A percentile compares a stretch with the other conserved stretches of the same genome.
These are phyloP conservation scores for Cryphonectria naterciae DNA, from an alignment of 2,329 filamentous ascomycete species.

Conservation along the genomic window DNA sequence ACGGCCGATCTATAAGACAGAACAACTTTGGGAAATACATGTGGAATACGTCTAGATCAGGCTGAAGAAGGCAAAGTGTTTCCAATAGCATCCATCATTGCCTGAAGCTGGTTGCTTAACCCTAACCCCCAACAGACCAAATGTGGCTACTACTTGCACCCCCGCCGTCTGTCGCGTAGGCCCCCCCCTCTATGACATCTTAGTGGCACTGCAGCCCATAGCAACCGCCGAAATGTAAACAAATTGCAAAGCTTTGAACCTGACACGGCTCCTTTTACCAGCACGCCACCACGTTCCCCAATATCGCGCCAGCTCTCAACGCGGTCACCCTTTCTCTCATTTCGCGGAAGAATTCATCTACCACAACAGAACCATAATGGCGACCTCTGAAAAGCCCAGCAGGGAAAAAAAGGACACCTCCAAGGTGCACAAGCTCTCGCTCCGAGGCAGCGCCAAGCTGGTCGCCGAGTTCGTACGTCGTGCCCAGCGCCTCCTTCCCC, in stretches of 20 bases:
- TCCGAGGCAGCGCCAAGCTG: constrained; percentile 82
- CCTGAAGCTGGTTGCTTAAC: no score
- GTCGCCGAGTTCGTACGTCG: constrained; percentile 89
- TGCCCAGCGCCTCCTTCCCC: background rate
- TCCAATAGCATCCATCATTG: no score
- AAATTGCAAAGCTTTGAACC: background rate
- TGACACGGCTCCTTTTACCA: background rate
- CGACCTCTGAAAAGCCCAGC: constrained; percentile 29
- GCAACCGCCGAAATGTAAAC: constrained; percentile 1
- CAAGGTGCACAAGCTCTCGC: constrained; percentile 91
- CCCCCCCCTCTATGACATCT: background rate
- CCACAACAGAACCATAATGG: constrained; percentile 24
- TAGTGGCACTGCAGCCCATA: background rate
- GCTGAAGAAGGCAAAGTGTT: no score
- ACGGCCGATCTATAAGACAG: no score
- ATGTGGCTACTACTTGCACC: background rate
- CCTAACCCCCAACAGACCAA: background rate
- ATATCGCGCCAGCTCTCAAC: background rate
- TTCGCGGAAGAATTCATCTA: background rate
- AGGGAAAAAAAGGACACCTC: constrained; percentile 68
- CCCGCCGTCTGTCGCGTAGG: no score
- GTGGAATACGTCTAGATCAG: no score
- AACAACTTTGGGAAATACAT: no score
- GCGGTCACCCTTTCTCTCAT: background rate
- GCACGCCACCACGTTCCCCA: background rate